phyloP scores from a whole-genome alignment of 371 early-diverging fungal genomes.

The Nosema muscidifuracis region DNA sequence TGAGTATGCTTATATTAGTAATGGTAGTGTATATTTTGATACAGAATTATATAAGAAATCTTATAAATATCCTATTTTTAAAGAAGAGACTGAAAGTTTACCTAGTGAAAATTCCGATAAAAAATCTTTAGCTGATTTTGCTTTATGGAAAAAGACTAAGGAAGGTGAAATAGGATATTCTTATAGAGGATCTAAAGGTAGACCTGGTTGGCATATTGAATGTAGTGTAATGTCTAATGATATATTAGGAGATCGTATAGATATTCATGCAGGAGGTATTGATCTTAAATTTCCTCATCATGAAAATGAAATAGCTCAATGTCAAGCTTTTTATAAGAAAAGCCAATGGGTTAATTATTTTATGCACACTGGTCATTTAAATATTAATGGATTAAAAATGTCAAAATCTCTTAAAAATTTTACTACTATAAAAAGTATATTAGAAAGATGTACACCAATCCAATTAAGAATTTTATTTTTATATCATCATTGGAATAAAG shows the following conservation, averaged over 20 bases:
- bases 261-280: constrained; percentile 95
- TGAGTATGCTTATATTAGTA: constrained; percentile 77
- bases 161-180: constrained; percentile 87
- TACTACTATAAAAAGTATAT: constrained; percentile 80
- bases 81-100: constrained; percentile 78
- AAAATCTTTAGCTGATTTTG: constrained; percentile 78
- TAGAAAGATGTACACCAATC: constrained; percentile 72
- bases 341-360: constrained; percentile 93
- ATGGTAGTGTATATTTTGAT: constrained; percentile 97
- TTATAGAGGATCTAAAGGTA: constrained; percentile 62
- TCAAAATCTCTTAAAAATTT: constrained; percentile 98
- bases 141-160: constrained; percentile 90
- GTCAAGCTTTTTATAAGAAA: constrained; percentile 74
- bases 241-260: constrained; percentile 76
- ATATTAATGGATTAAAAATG: constrained; percentile 97
- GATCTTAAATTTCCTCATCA: constrained; percentile 99
- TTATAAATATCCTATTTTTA: constrained; percentile 52
- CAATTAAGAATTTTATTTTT: constrained; percentile 88
- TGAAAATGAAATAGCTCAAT: constrained; percentile 95
- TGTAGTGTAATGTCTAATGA: constrained; percentile 96
- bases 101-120: constrained; percentile 65
- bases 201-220: constrained; percentile 99
- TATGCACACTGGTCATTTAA: constrained; percentile 92
- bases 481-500: constrained; percentile 77
- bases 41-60: constrained; percentile 74